phyloP scores from a whole-genome alignment of 192 early-diverging fungal genomes.

The Mortierella alpina region DNA sequence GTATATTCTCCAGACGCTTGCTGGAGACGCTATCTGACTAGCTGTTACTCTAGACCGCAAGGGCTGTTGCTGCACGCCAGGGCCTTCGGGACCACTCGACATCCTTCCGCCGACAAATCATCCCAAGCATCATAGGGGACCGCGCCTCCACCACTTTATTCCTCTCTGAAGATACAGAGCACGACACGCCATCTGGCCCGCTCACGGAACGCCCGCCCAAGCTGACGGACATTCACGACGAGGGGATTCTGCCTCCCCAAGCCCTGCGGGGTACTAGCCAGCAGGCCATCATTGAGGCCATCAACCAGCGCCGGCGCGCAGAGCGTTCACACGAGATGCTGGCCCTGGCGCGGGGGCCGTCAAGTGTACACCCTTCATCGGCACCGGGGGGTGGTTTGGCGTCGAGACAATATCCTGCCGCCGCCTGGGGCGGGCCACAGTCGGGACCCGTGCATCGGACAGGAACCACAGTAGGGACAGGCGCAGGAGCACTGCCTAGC shows the following conservation, averaged over 20 bases:
- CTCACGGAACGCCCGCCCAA: neutral
- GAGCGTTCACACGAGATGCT: slow-evolving; percentile 34
- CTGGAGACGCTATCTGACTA: neutral
- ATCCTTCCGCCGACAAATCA: neutral
- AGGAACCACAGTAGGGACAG: no score
- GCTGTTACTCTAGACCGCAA: neutral
- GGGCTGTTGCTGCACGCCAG: neutral
- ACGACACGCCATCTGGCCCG: neutral
- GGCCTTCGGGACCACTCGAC: neutral
- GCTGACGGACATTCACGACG: slow-evolving; percentile 35
- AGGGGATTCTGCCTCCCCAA: slow-evolving; percentile 18
- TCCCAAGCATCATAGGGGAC: slow-evolving; percentile 11
- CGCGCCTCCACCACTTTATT: slow-evolving; percentile 12
- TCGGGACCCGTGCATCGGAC: no score
- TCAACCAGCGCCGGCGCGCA: slow-evolving; percentile 24
- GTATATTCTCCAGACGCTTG: neutral
- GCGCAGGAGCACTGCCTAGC: no score
- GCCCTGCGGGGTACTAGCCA: slow-evolving; percentile 23
- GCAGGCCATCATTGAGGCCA: slow-evolving; percentile 40
- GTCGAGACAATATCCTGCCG: neutral
- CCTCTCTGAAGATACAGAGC: neutral
- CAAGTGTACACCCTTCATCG: neutral
- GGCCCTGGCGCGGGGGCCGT: slow-evolving; percentile 6
- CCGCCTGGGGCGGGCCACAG: neutral
- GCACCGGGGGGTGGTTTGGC: neutral